Percentiles rank a stretch among this genome's conserved stretches.
Evolutionary conservation across 1,284 basidiomycete species (phyloP).

Genomic region (Macrocystidia cucumis): DNA sequence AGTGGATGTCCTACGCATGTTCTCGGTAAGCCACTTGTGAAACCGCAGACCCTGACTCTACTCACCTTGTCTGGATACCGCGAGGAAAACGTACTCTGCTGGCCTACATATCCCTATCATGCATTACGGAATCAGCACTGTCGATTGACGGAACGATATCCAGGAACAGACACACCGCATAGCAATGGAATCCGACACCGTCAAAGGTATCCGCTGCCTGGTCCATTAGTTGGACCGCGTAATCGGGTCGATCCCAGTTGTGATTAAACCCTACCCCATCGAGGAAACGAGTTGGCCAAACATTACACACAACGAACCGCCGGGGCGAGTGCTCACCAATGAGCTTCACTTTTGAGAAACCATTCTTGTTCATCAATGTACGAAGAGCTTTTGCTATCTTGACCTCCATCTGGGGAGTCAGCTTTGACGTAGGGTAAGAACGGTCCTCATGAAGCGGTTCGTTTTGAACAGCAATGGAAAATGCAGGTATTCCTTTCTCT

Average conservation of each 20-base stretch:
- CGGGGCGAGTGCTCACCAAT: constrained; percentile 18
- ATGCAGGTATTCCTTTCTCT: constrained; percentile 24
- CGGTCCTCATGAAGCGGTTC: constrained; percentile 30
- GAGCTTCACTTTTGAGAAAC: constrained; percentile 27
- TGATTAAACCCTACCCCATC: constrained; percentile 20
- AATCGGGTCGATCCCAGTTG: constrained; percentile 30
- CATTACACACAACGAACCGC: no score
- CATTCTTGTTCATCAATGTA: constrained; percentile 29
- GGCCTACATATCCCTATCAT: constrained; percentile 18
- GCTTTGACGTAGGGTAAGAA: constrained; percentile 27
- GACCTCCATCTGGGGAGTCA: constrained; percentile 22
- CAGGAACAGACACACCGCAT: constrained; percentile 13
- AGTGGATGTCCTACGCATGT: constrained; percentile 16
- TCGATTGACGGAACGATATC: no score
- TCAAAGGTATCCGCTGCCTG: constrained; percentile 24
- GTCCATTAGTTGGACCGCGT: constrained; percentile 27
- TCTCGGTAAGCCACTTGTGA: not conserved
- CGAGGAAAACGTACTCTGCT: constrained; percentile 26
- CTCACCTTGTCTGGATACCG: constrained; percentile 27
- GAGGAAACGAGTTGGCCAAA: no score
- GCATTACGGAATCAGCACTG: not conserved
- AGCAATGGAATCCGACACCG: constrained; percentile 35
- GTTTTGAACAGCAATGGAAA: constrained; percentile 32
- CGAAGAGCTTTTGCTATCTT: constrained; percentile 27
- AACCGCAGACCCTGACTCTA: constrained; percentile 1